Evolutionary conservation across 148 eudicot genomes (phyloP), one percentile per base, ranked within the genome.

Genomic region (Heliamphora exappendiculata): DNA sequence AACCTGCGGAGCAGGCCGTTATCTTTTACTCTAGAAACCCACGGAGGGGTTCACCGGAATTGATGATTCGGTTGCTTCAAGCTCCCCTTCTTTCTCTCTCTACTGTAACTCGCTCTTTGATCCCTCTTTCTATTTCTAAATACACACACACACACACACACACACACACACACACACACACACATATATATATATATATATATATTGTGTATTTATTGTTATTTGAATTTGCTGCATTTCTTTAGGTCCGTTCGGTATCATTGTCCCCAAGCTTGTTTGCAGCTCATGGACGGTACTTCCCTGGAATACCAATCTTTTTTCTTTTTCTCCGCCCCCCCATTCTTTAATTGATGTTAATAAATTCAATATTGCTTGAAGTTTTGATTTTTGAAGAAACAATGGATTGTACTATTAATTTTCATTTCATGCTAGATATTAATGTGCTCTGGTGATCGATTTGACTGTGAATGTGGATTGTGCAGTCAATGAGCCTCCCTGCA

Each of bases 201-300:
- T n/a, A n/a, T n/a, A n/a, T n/a, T n/a, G n/a, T n/a, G 41, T 47
- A n/a, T 31, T 31, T 11, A 12, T 13, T 47, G 29, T 58, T 47
- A 41, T 26, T 42, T 24, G n/a, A 33, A 64, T 33, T 65, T 53
- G 24, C 12, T 49, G 31, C 5, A n/a, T 51, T 31, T 70, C 59
- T 76, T 75, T 74, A 85, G 87, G 75, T 58, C 44, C 64, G 59
- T 28, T 74, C 58, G 53, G 16, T 70, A 54, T 73, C 85, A 41
- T 26, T 74, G 36, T 41, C 74, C 34, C 59, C 22, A 34, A 39
- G 77, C 12, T 20, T 74, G 14, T 67, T 44, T 7, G 70, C n/a
- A 24, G 0, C 45, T 50, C 72, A 85, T 85, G 87, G 87, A 79
- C 72, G 87, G 87, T 85, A 85, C 28, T 71, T 34, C 24, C 74